A percentile compares a stretch with the other conserved stretches of the same genome.
Evolutionary conservation across 1,139 yeast species (phyloP).

Genomic region (Arxiozyma telluris): DNA sequence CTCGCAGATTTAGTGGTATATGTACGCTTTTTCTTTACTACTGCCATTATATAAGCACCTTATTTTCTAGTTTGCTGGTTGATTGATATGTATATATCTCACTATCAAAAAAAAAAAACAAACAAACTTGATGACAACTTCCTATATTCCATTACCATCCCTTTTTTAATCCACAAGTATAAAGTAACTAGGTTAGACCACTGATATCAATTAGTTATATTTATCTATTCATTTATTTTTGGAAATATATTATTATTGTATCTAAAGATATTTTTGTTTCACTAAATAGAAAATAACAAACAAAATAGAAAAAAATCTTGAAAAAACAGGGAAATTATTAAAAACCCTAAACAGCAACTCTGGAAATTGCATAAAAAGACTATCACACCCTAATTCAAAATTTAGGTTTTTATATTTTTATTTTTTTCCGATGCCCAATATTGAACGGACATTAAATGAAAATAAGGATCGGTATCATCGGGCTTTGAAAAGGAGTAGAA

Average conservation of each 20-base stretch:
- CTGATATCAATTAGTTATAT: too few species aligned
- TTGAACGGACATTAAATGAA: neutral
- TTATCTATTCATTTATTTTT: too few species aligned
- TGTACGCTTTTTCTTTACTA: conserved; percentile 10
- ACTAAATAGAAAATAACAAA: neutral
- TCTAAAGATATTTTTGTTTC: neutral
- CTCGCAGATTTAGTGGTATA: conserved; percentile 8
- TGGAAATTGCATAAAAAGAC: too few species aligned
- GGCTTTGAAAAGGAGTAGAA: neutral
- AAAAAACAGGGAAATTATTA: neutral
- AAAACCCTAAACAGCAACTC: too few species aligned
- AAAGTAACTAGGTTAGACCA: too few species aligned
- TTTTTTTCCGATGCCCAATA: too few species aligned
- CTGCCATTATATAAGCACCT: conserved; percentile 5
- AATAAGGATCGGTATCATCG: neutral
- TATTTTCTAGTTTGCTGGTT: neutral
- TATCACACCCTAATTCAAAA: neutral
- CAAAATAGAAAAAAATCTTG: neutral
- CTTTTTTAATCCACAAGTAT: too few species aligned
- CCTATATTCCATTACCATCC: too few species aligned
- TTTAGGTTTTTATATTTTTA: neutral
- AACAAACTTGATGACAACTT: too few species aligned
- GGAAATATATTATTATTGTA: neutral
- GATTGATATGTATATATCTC: too few species aligned
- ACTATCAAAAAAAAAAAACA: too few species aligned